Percentiles rank a stretch among this genome's conserved stretches.
phyloP scores from a whole-genome alignment of 192 early-diverging fungal species.

The Geranomyces michiganensis region DNA sequence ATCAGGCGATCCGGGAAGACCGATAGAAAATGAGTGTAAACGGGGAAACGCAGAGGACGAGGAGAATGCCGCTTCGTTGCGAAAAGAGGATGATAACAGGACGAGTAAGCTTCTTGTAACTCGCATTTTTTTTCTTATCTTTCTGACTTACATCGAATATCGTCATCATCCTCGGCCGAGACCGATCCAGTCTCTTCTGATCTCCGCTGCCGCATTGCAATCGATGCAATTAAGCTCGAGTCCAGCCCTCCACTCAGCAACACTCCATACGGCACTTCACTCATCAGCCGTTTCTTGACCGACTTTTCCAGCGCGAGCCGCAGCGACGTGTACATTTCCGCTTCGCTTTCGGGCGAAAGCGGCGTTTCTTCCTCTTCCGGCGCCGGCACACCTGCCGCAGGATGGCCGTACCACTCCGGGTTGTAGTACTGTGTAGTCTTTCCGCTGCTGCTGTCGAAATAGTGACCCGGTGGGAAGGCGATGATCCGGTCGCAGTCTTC shows the following conservation, averaged over 20 bases:
- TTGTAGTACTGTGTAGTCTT: slow-evolving; percentile 86
- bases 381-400: slow-evolving; percentile 35
- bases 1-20: slow-evolving; percentile 92
- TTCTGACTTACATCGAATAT: slow-evolving; percentile 51
- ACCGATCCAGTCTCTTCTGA: slow-evolving; percentile 31
- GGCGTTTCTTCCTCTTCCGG: slow-evolving; percentile 54
- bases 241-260: slow-evolving; percentile 94
- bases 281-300: slow-evolving; percentile 96
- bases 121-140: too few relatives aligned
- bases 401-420: slow-evolving; percentile 81
- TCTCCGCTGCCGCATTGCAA: slow-evolving; percentile 71
- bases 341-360: slow-evolving; percentile 57
- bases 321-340: slow-evolving; percentile 69
- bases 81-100: slow-evolving; percentile 29
- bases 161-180: slow-evolving; percentile 67
- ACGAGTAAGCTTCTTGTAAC: too few relatives aligned
- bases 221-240: slow-evolving; percentile 92
- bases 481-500: slow-evolving; percentile 98
- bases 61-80: slow-evolving; percentile 62
- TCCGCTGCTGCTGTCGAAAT: slow-evolving; percentile 72
- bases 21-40: slow-evolving; percentile 97
- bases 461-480: slow-evolving; percentile 96
- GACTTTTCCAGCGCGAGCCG: slow-evolving; percentile 81
- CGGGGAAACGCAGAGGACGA: slow-evolving; percentile 71
- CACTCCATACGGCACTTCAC: slow-evolving; percentile 97